Base-by-base conservation (phyloP, 257 asterid species). In the Leptodermis oblonga region DNA sequence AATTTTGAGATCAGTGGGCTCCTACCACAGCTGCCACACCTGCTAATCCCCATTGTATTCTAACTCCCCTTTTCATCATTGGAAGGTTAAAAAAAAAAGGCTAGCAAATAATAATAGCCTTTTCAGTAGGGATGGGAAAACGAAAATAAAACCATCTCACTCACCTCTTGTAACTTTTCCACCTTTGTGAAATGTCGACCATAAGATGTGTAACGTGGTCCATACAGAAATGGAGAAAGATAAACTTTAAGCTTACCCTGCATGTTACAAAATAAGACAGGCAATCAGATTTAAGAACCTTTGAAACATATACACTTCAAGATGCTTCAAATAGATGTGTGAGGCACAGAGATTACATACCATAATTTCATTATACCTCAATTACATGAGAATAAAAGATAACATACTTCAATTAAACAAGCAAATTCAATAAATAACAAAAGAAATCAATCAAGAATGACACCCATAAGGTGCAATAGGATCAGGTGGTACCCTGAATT, bases 151-250 rank as follows among this genome's bases (percentile, higher is more conserved):
- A 70, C 51, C n/a, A 48, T 70, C 70, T 46, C 75, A 78, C 90
- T 69, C 60, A 91, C 99, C 95, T 72, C 87, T 83, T 85, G 78
- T 70, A 91, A 85, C 81, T 88, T 91, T 49, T 94, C 91, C 70
- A 67, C 67, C 81, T 84, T 86, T 20, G 97, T 94, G 77, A 94
- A 94, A 80, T 94, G 99, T 62, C 97, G 92, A 71, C 97, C 99
- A 79, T 81, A 91, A 23, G 99, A 94, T 46, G 97, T 94, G 79
- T 94, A 91, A 63, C 97, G 97, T 84, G 73, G 66, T 31, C 94
- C 96, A 73, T 83, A 65, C 33, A 89, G 71, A 83, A 87, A 86
- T 26, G 95, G 97, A 73, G 96, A 79, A 76, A 92, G 92, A 81
- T 83, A 80, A 42, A 91, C 89, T 72, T 66, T 64, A 20, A 64